Percentiles rank a stretch among this genome's conserved stretches.
phyloP scores from a whole-genome alignment of 1,139 yeast genomes.

The Kodamaea sp. region DNA sequence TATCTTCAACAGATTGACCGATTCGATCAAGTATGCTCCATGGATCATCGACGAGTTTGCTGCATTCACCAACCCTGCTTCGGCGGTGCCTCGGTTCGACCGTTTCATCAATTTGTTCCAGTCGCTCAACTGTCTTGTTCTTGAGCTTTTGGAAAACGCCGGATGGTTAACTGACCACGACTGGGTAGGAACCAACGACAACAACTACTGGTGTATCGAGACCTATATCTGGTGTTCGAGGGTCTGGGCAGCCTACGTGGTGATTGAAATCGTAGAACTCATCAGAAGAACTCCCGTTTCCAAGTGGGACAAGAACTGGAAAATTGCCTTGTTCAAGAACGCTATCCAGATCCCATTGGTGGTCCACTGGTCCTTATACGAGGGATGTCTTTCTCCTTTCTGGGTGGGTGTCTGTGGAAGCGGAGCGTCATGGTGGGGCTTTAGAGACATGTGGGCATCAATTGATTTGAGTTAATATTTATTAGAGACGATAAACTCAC shows the following conservation, averaged over 20 bases:
- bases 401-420: constrained; percentile 53
- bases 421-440: constrained; percentile 51
- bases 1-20: constrained; percentile 56
- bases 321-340: constrained; percentile 38
- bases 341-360: constrained; percentile 56
- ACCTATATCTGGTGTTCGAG: constrained; percentile 53
- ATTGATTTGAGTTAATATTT: constrained; percentile 32
- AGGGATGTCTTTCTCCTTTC: constrained; percentile 54
- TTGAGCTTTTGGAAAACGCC: constrained; percentile 56
- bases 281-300: constrained; percentile 41
- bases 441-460: constrained; percentile 41
- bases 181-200: constrained; percentile 50
- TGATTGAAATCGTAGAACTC: constrained; percentile 48
- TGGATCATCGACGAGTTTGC: constrained; percentile 46
- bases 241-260: constrained; percentile 58
- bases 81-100: constrained; percentile 30
- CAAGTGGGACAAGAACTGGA: constrained; percentile 42
- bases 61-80: constrained; percentile 28
- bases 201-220: constrained; percentile 44
- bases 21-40: constrained; percentile 51
- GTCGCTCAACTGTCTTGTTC: constrained; percentile 43
- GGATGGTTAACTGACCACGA: constrained; percentile 60
- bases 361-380: constrained; percentile 57
- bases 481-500: too few species aligned
- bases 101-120: constrained; percentile 42